Conservation (phyloP, 192 early-diverging fungal species). For the Chytriomyces sp. region DNA sequence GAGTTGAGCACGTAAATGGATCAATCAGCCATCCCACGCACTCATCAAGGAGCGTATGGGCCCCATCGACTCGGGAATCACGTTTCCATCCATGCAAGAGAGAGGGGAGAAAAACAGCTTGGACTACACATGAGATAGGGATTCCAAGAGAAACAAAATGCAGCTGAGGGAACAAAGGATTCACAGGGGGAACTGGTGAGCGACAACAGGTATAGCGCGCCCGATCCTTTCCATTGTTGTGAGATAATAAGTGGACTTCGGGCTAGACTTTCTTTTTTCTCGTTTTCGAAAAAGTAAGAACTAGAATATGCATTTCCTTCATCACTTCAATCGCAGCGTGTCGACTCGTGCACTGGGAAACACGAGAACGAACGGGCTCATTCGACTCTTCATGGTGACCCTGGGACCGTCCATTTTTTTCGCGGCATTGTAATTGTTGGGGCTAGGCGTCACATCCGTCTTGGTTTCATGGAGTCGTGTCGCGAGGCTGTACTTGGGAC, state of each 20-base stretch:
- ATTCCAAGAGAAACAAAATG: no score
- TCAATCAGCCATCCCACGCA: no score
- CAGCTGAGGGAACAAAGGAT: no score
- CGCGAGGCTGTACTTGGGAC: constrained; percentile 49
- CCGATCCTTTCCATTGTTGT: no score
- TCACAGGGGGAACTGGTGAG: no score
- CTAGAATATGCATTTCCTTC: neutral
- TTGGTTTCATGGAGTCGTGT: constrained; percentile 30
- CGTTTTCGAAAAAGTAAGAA: neutral
- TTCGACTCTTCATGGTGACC: constrained; percentile 51
- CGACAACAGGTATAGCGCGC: no score
- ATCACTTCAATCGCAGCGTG: constrained; percentile 41
- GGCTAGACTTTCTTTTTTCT: neutral
- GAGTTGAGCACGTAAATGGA: no score
- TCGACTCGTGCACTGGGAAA: constrained; percentile 52
- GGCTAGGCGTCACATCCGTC: constrained; percentile 40
- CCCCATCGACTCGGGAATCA: no score
- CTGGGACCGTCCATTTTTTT: constrained; percentile 17
- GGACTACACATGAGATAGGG: no score
- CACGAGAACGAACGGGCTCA: constrained; percentile 50
- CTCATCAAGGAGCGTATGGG: no score
- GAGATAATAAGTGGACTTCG: neutral
- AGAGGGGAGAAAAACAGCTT: no score
- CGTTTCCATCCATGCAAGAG: no score
- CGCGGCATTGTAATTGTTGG: constrained; percentile 44